These are phyloP conservation scores for Saccharomycopsis sp. DNA, from an alignment of 805 yeast genomes.

Conservation along the genomic window DNA sequence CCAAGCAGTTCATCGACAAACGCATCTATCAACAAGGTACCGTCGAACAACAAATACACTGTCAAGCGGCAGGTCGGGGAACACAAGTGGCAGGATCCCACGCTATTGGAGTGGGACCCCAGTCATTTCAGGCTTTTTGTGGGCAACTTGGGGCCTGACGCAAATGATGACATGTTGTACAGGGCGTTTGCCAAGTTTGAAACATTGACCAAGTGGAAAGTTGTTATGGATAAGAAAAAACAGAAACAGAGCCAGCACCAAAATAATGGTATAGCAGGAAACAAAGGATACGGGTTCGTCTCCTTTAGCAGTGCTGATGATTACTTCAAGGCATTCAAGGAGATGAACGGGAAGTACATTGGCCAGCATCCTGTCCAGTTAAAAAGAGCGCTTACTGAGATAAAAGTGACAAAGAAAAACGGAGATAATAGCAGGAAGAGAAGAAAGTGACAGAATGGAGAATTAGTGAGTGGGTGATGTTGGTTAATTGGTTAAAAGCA, in stretches of 20 bases:
- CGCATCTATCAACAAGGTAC: background rate
- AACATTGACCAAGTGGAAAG: constrained; percentile 48
- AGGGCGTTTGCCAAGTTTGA: constrained; percentile 45
- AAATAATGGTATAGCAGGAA: constrained; percentile 37
- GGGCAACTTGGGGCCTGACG: constrained; percentile 66
- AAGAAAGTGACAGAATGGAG: too few relatives aligned
- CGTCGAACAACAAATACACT: constrained; percentile 23
- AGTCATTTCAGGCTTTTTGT: constrained; percentile 63
- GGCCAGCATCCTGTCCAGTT: constrained; percentile 67
- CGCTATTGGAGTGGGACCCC: constrained; percentile 58
- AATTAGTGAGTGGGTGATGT: too few relatives aligned
- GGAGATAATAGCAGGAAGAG: too few relatives aligned
- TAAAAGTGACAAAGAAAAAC: constrained; percentile 14
- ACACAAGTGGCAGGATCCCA: constrained; percentile 38
- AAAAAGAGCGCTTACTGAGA: constrained; percentile 40
- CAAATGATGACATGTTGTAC: constrained; percentile 45
- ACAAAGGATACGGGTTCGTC: constrained; percentile 69
- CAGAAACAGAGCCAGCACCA: background rate
- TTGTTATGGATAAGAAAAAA: constrained; percentile 40
- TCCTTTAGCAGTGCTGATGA: constrained; percentile 58
- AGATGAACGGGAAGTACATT: constrained; percentile 67
- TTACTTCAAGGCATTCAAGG: constrained; percentile 61
- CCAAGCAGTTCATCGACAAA: background rate
- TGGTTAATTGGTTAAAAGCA: too few relatives aligned
- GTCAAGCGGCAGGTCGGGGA: constrained; percentile 40